Evolutionary conservation across 257 asterid genomes (phyloP).

Genomic region (Penstemon barbatus): DNA sequence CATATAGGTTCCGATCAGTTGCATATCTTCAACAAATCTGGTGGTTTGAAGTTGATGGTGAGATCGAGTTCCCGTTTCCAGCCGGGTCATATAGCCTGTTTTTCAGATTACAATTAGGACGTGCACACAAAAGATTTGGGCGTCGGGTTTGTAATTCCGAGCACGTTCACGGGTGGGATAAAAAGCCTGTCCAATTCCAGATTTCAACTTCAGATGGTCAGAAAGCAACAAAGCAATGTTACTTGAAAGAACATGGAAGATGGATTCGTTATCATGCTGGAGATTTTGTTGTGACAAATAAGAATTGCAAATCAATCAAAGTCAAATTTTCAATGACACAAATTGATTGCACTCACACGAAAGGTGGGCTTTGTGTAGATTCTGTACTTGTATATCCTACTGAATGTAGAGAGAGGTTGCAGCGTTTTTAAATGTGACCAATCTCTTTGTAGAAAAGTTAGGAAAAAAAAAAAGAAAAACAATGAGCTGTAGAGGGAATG

Average conservation of each 20-base stretch:
- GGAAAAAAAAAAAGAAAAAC: background rate
- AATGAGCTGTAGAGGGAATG: background rate
- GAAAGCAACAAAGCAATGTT: slow-evolving; percentile 68
- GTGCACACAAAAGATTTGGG: slow-evolving; percentile 58
- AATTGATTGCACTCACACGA: slow-evolving; percentile 89
- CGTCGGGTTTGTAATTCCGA: slow-evolving; percentile 61
- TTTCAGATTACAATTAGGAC: slow-evolving; percentile 82
- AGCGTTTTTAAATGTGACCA: slow-evolving; percentile 53
- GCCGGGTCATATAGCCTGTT: slow-evolving; percentile 76
- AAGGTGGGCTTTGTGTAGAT: slow-evolving; percentile 92
- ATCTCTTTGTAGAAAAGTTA: slow-evolving; percentile 24
- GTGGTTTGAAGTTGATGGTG: slow-evolving; percentile 96
- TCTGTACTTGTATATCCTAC: slow-evolving; percentile 71
- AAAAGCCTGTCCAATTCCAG: slow-evolving; percentile 74
- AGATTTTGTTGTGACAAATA: slow-evolving; percentile 52
- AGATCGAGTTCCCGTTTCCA: slow-evolving; percentile 80
- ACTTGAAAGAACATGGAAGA: slow-evolving; percentile 69
- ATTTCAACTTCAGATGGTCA: slow-evolving; percentile 79
- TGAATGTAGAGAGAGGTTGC: slow-evolving; percentile 58
- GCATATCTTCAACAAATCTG: slow-evolving; percentile 97
- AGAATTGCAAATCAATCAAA: slow-evolving; percentile 38
- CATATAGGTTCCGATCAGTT: slow-evolving; percentile 58
- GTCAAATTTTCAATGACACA: slow-evolving; percentile 90
- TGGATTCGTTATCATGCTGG: slow-evolving; percentile 79
- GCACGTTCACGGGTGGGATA: slow-evolving; percentile 93